A percentile compares a stretch with the other conserved stretches of the same genome.
Conservation (phyloP, 192 early-diverging fungal genomes). For the Coemansia asiatica region DNA sequence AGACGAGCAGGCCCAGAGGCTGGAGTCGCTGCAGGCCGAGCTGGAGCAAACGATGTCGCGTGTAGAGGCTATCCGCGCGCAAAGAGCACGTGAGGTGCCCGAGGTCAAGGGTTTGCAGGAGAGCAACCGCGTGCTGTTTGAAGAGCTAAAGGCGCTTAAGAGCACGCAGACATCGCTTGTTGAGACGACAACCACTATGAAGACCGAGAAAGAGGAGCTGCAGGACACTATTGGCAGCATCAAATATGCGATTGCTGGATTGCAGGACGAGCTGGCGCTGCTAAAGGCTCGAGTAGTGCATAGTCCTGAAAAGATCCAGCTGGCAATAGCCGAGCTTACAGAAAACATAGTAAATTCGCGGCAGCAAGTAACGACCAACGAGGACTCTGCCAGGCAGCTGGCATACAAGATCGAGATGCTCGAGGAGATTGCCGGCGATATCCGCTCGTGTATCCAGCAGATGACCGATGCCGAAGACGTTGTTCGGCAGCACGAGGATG, state of each 20-base stretch:
- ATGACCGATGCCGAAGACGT: slow-evolving; percentile 67
- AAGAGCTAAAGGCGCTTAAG: slow-evolving; percentile 60
- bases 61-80: slow-evolving; percentile 57
- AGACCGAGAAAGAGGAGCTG: slow-evolving; percentile 57
- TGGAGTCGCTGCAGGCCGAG: slow-evolving; percentile 51
- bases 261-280: slow-evolving; percentile 54
- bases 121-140: slow-evolving; percentile 50
- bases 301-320: slow-evolving; percentile 73
- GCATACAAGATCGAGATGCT: slow-evolving; percentile 60
- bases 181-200: slow-evolving; percentile 48
- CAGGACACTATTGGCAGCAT: slow-evolving; percentile 56
- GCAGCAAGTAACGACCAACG: slow-evolving; percentile 36
- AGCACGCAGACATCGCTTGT: slow-evolving; percentile 46
- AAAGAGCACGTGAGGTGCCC: slow-evolving; percentile 59
- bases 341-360: slow-evolving; percentile 49
- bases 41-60: slow-evolving; percentile 59
- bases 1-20: slow-evolving; percentile 50
- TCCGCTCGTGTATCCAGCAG: slow-evolving; percentile 57
- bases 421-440: slow-evolving; percentile 58
- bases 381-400: slow-evolving; percentile 60
- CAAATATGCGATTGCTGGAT: slow-evolving; percentile 53
- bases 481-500: slow-evolving; percentile 55
- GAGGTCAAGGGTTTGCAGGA: slow-evolving; percentile 53
- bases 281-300: slow-evolving; percentile 67
- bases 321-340: slow-evolving; percentile 66